Evolutionary conservation across 1,139 yeast species (phyloP).

Genomic region (Kurtzmaniella quercitrusa): DNA sequence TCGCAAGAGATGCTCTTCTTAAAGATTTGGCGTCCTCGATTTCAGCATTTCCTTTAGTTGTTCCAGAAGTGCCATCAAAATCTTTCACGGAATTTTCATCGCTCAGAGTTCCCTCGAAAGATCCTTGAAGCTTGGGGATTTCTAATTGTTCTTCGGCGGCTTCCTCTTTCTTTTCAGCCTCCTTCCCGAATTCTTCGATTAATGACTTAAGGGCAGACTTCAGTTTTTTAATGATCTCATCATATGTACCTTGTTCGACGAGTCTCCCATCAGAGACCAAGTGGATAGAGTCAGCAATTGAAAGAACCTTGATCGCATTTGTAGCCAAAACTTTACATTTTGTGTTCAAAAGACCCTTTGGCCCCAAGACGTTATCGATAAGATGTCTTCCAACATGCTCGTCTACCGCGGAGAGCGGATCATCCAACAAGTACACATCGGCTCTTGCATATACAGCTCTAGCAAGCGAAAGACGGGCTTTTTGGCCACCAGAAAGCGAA

Average conservation of each 20-base stretch:
- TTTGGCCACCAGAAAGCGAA: slow-evolving; percentile 96
- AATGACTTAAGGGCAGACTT: slow-evolving; percentile 58
- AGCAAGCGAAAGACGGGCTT: slow-evolving; percentile 88
- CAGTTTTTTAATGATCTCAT: slow-evolving; percentile 47
- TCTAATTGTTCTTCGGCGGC: slow-evolving; percentile 8
- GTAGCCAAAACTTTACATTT: slow-evolving; percentile 86
- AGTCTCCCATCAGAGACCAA: slow-evolving; percentile 75
- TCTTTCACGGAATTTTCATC: slow-evolving; percentile 10
- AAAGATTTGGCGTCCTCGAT: slow-evolving; percentile 24
- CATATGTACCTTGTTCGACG: slow-evolving; percentile 72
- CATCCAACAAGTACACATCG: slow-evolving; percentile 86
- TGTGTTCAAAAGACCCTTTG: slow-evolving; percentile 68
- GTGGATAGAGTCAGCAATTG: slow-evolving; percentile 69
- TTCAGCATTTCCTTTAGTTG: slow-evolving; percentile 8
- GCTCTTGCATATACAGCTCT: slow-evolving; percentile 96
- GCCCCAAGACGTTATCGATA: slow-evolving; percentile 74
- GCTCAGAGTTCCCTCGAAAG: background rate
- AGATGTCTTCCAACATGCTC: slow-evolving; percentile 91
- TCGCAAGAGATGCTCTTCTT: slow-evolving; percentile 68
- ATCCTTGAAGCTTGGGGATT: background rate
- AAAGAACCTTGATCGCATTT: slow-evolving; percentile 79
- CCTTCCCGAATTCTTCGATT: slow-evolving; percentile 72
- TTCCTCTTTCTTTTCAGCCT: slow-evolving; percentile 20
- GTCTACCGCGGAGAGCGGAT: slow-evolving; percentile 67
- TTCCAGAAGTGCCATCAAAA: slow-evolving; percentile 10